phyloP scores from a whole-genome alignment of 2,329 filamentous ascomycete genomes.

The Neopestalotiopsis rosae region DNA sequence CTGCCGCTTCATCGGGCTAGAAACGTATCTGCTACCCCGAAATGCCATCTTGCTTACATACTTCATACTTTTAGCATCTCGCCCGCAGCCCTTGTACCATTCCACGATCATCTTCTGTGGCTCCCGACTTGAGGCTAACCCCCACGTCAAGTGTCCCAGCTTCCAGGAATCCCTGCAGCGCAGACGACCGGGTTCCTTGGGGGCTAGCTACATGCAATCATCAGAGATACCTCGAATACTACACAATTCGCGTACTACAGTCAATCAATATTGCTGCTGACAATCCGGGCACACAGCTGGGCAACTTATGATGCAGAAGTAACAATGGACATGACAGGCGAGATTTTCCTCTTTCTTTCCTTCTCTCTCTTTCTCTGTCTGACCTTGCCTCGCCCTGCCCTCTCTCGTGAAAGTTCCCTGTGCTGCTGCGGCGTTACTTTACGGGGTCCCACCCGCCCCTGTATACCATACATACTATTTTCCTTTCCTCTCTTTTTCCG shows the following conservation, averaged over 20 bases:
- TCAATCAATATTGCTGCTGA: background rate
- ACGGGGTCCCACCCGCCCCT: background rate
- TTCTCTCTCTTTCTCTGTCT: background rate
- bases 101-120: background rate
- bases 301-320: background rate
- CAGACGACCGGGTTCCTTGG: background rate
- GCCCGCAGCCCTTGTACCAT: background rate
- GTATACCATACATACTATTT: background rate
- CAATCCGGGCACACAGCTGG: background rate
- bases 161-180: background rate
- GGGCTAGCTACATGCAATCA: constrained; percentile 9
- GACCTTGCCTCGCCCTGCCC: background rate
- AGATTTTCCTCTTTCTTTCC: background rate
- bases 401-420: background rate
- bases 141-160: constrained; percentile 9
- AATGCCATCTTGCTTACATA: constrained; percentile 7
- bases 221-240: background rate
- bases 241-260: background rate
- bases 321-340: background rate
- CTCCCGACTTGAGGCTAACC: constrained; percentile 16
- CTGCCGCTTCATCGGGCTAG: background rate
- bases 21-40: constrained; percentile 3
- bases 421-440: background rate
- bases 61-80: background rate
- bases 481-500: background rate